Evolutionary conservation across 169 alveolate species (phyloP).

Genomic region (Neospora caninum): DNA sequence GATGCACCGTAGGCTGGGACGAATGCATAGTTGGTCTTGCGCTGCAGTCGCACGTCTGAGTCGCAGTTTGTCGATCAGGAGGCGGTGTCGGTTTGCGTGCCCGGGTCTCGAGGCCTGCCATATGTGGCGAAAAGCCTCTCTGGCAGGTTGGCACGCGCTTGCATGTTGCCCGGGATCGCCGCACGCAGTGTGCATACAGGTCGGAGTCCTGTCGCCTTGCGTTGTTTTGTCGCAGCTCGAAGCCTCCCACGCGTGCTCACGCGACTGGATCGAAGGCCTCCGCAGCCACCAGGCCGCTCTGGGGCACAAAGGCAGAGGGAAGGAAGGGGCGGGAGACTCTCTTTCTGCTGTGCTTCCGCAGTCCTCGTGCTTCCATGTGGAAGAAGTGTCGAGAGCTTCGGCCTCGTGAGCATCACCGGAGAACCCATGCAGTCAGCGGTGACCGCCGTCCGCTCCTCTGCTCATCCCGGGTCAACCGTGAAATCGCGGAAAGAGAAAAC

Average conservation of each 20-base stretch:
- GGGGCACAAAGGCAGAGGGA: neutral
- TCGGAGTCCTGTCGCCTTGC: neutral
- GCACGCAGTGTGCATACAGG: too few relatives aligned
- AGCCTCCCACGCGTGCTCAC: neutral
- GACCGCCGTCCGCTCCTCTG: neutral
- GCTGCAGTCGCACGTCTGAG: too few relatives aligned
- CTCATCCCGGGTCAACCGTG: too few relatives aligned
- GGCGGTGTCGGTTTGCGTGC: too few relatives aligned
- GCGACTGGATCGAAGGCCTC: conserved; percentile 24
- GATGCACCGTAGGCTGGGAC: too few relatives aligned
- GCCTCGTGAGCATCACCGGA: neutral
- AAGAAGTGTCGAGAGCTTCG: neutral
- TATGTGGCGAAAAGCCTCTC: too few relatives aligned
- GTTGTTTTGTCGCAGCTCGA: neutral
- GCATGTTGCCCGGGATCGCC: too few relatives aligned
- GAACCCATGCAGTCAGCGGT: neutral
- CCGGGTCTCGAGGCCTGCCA: too few relatives aligned
- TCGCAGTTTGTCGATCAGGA: too few relatives aligned
- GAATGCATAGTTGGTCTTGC: too few relatives aligned
- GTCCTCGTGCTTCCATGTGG: neutral
- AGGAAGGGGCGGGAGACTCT: neutral
- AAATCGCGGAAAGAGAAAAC: too few relatives aligned
- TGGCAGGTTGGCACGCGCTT: too few relatives aligned
- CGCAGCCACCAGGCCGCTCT: conserved; percentile 18
- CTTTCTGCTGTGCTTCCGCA: neutral